Base-by-base conservation (phyloP, 345 rosid genomes). In the Erucastrum elatum region DNA sequence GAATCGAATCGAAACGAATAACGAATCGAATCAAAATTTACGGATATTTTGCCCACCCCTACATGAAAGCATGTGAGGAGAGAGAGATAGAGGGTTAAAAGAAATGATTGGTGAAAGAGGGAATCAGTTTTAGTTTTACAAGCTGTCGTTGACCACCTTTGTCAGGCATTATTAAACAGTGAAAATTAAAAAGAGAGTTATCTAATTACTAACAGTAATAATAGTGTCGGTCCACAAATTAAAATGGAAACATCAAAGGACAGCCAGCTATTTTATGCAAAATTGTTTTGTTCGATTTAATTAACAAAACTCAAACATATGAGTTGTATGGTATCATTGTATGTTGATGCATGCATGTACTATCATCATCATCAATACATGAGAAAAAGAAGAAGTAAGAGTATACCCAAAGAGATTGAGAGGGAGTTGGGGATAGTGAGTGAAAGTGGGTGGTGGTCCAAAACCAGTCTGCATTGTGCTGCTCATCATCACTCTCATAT, bases 381-480 rank as follows among this genome's bases (percentile, higher is more conserved):
- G 29, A 37, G 4, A 21, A 4, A 29, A 2, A 31, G 3, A 15
- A 26, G 62, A 9, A 61, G 8, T 41, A 59, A 51, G 72, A 58
- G 64, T 53, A 17, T 85, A 87, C 87, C 87, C 96, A 88, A 89
- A 90, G 67, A 89, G 80, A 90, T 89, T 90, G 65, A 83, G 89
- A 66, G 97, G 90, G 39, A 90, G 96, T 82, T 89, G 85, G 80
- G 92, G 86, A 89, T 90, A 92, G 77, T 90, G 97, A 83, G 96
- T 87, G 87, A 89, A 90, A 85, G 93, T 87, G 53, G 91, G 84
- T 35, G 92, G 85, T 64, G 74, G 88, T 74, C 92, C 95, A 79
- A 85, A 82, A 30, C 89, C 95, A 53, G 92, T 86, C 83, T 89
- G 97, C 77, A 85, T 90, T 77, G 87, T 82, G 79, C 85, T 81